Evolutionary conservation across 2,329 filamentous ascomycete species (phyloP), one percentile per base, ranked within the genome.

Genomic region (Apiospora marii): DNA sequence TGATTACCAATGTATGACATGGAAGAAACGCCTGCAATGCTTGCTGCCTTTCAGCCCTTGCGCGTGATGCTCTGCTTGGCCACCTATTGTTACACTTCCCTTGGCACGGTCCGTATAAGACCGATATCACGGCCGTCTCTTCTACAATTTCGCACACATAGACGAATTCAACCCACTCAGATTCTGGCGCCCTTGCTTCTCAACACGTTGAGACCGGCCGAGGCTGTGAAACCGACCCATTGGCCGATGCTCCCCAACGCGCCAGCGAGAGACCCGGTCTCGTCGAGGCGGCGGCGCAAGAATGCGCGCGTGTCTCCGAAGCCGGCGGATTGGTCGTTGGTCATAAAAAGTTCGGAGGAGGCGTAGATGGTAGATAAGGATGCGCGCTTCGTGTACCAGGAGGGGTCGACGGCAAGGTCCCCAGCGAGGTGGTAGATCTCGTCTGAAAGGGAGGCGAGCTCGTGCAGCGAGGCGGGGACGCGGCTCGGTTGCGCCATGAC

Each of bases 381-480:
- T 4, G 85, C 88, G 68, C 89, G 87, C 80, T 90, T 90, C 72
- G 88, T 85, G 79, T 99, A 99, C 96, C 96, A 99, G 5, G 91
- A 92, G 4, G 90, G 89, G 82, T 98, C 95, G 73, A 98, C 93
- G 30, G 92, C 89, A 30, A 85, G 87, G 82, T 98, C 96, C 69
- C 94, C 94, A 0, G 96, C 90, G 4, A 98, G 89, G 79, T 93
- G 95, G 88, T 93, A 94, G 70, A 99, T 97, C 82, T 99, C 96
- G 81, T 98, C 96, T n/a, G 93, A 89, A 5, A 99, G 90, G 69
- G 89, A 86, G 58, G 93, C 91, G 4, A 99, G 89, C 84, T 98
- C 96, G 64, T 88, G 88, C 3, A 98, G 81, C 0, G 95, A 95
- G 12, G 90, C 84, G 0, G 94, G 90, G 46, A 97, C 88, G 81